Base-by-base conservation (phyloP, 2,329 filamentous ascomycete species). In the Colletotrichum kahawae region DNA sequence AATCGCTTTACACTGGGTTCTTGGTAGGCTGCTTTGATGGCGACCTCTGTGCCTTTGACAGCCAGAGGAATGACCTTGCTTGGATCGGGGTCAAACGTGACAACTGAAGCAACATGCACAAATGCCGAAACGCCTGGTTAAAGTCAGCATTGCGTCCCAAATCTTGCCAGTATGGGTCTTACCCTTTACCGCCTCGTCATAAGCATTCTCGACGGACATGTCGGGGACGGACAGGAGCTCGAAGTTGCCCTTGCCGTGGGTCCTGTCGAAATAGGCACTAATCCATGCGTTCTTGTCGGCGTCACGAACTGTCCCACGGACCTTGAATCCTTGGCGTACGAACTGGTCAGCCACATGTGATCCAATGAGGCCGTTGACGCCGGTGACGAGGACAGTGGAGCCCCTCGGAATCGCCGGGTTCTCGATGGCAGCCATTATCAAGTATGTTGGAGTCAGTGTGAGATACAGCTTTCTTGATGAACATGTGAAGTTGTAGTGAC, bases 301-400 rank as follows among this genome's bases (percentile, higher is more conserved):
- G 60, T 82, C 77, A 1, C 87, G 86, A 16, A 84, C 84, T 3
- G 85, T 87, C 1, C 87, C 87, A 16, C 86, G 85, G 18, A 89
- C 87, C 5, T 81, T 82, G 76, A 85, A 88, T 8, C 87, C 87
- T 0, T 78, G 78, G 1, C 78, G 67, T 0, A 88, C 81, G 13
- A 87, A 78, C 62, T 86, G 81, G 57, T 85, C 81, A 5, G 82
- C 83, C 8, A 86, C 80, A 18, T 88, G 82, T 1, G 84, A 84
- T 4, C 79, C 87, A 7, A 88, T 79, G 64, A 83, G 82, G 3
- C 87, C 86, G 48, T 85, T 88, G 34, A 77, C 80, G 4, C 85
- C 87, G 0, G 85, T 88, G 2, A 88, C 80, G 0, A 88, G 81
- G 21, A 88, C 79, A 0, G 78, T 78, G 0, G 84, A 85, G 6